Evolutionary conservation across 2,329 filamentous ascomycete species (phyloP).

Genomic region (Paecilomyces niveus): DNA sequence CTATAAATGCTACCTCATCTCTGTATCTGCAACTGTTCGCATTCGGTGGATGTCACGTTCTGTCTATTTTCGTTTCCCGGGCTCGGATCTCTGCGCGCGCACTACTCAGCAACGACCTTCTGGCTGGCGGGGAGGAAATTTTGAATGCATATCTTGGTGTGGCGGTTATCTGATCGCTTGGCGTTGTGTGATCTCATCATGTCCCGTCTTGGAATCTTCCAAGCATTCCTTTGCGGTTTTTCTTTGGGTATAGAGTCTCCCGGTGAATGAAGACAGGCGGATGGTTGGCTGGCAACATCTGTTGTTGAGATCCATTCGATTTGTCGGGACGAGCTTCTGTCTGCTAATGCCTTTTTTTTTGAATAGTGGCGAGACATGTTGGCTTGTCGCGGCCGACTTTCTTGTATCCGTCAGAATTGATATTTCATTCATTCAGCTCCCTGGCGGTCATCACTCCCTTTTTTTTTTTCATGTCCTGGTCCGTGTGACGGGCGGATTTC

Average conservation of each 20-base stretch:
- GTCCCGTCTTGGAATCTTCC: background rate
- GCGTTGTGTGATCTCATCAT: background rate
- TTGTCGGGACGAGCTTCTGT: no score
- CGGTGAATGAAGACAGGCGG: background rate
- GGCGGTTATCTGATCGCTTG: background rate
- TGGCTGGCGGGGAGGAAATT: background rate
- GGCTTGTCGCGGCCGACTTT: background rate
- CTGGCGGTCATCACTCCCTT: background rate
- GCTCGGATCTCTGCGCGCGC: background rate
- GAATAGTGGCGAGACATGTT: background rate
- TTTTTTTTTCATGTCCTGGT: background rate
- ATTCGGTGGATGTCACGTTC: background rate
- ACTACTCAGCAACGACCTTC: background rate
- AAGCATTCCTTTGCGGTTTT: background rate
- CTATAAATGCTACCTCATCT: constrained; percentile 3
- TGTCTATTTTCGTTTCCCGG: background rate
- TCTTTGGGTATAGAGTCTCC: background rate
- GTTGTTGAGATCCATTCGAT: background rate
- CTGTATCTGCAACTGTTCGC: background rate
- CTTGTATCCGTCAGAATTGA: background rate
- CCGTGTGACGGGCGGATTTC: background rate
- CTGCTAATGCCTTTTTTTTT: background rate
- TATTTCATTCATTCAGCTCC: background rate
- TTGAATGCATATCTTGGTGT: background rate
- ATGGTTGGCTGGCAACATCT: background rate